These are phyloP conservation scores for Zea mays DNA, from an alignment of 176 grass and related monocot species.

Conservation along the genomic window DNA sequence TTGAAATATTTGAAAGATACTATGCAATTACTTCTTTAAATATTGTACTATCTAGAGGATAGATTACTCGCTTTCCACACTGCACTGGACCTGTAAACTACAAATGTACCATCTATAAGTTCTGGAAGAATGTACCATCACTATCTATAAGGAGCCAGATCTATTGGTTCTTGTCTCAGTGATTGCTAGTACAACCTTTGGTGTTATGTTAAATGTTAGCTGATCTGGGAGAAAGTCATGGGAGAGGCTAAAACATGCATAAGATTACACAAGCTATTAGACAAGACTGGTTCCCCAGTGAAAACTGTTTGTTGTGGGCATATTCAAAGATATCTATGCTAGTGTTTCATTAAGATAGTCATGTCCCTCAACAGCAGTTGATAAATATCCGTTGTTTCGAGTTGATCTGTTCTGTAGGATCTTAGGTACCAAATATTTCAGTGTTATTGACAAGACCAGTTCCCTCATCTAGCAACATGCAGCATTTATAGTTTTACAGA, in stretches of 20 bases:
- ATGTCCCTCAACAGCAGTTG: not conserved
- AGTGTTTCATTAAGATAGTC: not conserved
- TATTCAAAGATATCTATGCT: not conserved
- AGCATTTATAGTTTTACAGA: not conserved
- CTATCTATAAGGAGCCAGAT: not conserved
- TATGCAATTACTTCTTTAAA: not conserved
- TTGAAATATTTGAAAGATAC: not conserved
- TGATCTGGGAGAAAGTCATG: slow-evolving; percentile 7
- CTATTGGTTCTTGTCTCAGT: not conserved
- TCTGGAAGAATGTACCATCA: not conserved
- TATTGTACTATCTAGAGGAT: not conserved
- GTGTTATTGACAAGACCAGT: not conserved
- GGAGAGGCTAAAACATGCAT: not conserved
- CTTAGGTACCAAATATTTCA: not conserved
- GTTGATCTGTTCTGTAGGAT: not conserved
- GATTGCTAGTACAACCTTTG: not conserved
- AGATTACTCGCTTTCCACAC: not conserved
- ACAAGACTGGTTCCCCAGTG: not conserved
- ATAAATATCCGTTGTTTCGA: not conserved
- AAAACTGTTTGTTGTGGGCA: not conserved
- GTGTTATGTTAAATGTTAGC: not conserved
- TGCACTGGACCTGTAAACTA: not conserved
- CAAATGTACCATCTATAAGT: not conserved
- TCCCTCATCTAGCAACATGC: not conserved
- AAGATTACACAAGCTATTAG: not conserved